phyloP scores from a whole-genome alignment of 352 stramenopile species.

The Phytophthora pisi region DNA sequence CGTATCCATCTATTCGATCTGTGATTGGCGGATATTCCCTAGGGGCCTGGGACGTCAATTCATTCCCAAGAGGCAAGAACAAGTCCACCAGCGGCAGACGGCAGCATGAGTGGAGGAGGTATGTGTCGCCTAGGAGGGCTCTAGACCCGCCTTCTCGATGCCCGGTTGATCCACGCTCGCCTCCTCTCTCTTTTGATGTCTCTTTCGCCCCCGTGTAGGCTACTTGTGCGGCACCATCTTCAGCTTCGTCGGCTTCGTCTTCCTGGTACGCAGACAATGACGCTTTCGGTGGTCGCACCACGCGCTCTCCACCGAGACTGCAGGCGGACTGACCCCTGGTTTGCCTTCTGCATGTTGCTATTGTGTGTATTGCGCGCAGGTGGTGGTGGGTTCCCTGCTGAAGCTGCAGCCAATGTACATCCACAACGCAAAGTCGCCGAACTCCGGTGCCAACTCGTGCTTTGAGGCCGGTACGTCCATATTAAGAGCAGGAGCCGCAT shows the following conservation, averaged over 20 bases:
- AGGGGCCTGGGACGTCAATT: conserved; percentile 19
- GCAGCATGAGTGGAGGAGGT: conserved; percentile 30
- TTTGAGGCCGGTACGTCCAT: conserved; percentile 74
- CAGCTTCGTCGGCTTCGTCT: conserved; percentile 78
- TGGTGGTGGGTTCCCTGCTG: conserved; percentile 70
- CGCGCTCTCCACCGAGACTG: background rate
- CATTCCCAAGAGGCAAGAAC: conserved; percentile 11
- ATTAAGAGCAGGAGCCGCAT: background rate
- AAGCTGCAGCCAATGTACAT: conserved; percentile 81
- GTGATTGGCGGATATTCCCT: conserved; percentile 23
- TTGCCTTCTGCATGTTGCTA: conserved; percentile 3
- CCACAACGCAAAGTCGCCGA: conserved; percentile 72
- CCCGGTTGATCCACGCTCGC: conserved; percentile 1
- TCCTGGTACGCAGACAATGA: conserved; percentile 54
- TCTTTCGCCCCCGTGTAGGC: conserved; percentile 30
- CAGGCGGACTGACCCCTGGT: background rate
- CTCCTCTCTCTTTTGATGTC: conserved; percentile 3
- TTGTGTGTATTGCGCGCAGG: conserved; percentile 31
- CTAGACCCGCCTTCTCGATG: background rate
- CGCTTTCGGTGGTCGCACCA: conserved; percentile 12
- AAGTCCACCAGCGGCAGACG: conserved; percentile 9
- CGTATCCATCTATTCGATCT: conserved; percentile 4
- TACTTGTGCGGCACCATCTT: conserved; percentile 84
- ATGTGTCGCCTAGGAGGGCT: conserved; percentile 6
- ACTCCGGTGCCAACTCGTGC: conserved; percentile 70